Percentiles rank a stretch among this genome's conserved stretches.
phyloP scores from a whole-genome alignment of 2,329 filamentous ascomycete species.

The Byssoonygena ceratinophila region DNA sequence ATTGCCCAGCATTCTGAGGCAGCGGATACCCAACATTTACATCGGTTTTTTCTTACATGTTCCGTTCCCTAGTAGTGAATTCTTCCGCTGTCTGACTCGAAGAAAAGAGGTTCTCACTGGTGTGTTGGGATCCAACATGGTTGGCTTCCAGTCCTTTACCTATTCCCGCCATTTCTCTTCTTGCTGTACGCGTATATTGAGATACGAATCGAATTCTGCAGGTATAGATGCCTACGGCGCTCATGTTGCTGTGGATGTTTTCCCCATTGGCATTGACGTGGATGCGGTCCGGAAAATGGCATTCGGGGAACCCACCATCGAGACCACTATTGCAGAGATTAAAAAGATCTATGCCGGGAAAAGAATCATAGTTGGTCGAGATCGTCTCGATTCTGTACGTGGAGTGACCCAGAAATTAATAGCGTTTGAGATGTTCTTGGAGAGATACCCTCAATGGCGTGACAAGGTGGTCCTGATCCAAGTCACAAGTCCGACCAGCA shows the following conservation, averaged over 20 bases:
- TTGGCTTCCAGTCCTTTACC: conserved; percentile 91
- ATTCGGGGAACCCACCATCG: conserved; percentile 58
- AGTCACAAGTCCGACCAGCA: conserved; percentile 76
- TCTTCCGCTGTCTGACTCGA: conserved; percentile 75
- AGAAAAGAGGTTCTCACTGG: conserved; percentile 86
- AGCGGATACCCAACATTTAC: conserved; percentile 77
- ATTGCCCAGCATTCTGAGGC: conserved; percentile 76
- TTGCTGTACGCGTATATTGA: conserved; percentile 81
- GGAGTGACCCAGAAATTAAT: conserved; percentile 94
- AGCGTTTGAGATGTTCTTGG: conserved; percentile 85
- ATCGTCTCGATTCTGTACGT: conserved; percentile 83
- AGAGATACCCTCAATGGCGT: conserved; percentile 81
- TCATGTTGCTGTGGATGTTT: conserved; percentile 82
- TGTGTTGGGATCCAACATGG: conserved; percentile 78
- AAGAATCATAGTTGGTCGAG: conserved; percentile 89
- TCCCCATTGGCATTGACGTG: conserved; percentile 92
- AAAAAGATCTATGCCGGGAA: conserved; percentile 72
- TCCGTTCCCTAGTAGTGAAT: conserved; percentile 93
- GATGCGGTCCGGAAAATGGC: conserved; percentile 63
- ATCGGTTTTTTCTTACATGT: conserved; percentile 91
- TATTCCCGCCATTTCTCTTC: conserved; percentile 92
- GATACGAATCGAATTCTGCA: conserved; percentile 75
- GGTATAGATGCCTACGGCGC: conserved; percentile 83
- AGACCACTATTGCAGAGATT: conserved; percentile 61
- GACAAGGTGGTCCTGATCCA: conserved; percentile 90